Evolutionary conservation across 148 eudicot species (phyloP).

Genomic region (Arbutus unedo): DNA sequence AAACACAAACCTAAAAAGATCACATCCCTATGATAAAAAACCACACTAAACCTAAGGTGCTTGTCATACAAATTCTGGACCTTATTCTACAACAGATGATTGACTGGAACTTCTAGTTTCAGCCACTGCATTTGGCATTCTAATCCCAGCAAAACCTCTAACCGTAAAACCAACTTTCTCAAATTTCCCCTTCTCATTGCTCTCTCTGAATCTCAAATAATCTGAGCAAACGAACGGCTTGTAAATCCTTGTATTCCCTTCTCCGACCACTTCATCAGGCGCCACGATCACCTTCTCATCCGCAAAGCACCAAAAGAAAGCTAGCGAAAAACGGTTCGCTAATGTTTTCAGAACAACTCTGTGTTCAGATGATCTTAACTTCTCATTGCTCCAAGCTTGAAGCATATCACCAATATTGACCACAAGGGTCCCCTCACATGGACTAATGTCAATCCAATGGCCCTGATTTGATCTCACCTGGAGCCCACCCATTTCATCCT

Average conservation of each 20-base stretch:
- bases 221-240: slow-evolving; percentile 57
- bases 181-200: slow-evolving; percentile 63
- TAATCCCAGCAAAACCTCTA: slow-evolving; percentile 66
- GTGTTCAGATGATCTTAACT: slow-evolving; percentile 74
- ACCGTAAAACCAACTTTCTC: slow-evolving; percentile 85
- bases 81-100: neutral
- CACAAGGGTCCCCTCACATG: slow-evolving; percentile 59
- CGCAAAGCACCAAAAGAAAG: slow-evolving; percentile 86
- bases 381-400: slow-evolving; percentile 92
- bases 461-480: slow-evolving; percentile 72
- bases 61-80: too few species aligned
- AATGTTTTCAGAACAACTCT: slow-evolving; percentile 58
- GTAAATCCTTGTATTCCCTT: slow-evolving; percentile 45
- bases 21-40: neutral
- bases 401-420: slow-evolving; percentile 85
- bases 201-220: slow-evolving; percentile 66
- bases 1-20: neutral
- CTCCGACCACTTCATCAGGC: slow-evolving; percentile 70
- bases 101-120: neutral
- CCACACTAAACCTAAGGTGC: neutral
- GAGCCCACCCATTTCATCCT: slow-evolving; percentile 76
- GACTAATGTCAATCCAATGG: slow-evolving; percentile 57
- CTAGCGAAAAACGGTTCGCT: slow-evolving; percentile 57
- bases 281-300: slow-evolving; percentile 68
- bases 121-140: neutral